Evolutionary conservation across 345 rosid species (phyloP).

Genomic region (Populus davidiana): DNA sequence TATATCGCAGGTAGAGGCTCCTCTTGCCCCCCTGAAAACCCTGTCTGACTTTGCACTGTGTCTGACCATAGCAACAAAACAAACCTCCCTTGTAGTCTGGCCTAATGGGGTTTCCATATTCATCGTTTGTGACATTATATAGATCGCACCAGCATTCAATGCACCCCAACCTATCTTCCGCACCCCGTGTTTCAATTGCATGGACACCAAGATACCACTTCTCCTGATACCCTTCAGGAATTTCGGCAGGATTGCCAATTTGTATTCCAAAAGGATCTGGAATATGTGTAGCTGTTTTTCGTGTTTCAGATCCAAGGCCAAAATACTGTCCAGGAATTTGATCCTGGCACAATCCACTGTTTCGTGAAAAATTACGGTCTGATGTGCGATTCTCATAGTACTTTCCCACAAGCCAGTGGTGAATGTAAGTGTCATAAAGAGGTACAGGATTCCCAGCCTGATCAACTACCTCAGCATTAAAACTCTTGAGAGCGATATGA

Average conservation of each 20-base stretch:
- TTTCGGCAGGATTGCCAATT: conserved; percentile 58
- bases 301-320: conserved; percentile 86
- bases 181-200: conserved; percentile 85
- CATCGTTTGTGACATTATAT: conserved; percentile 66
- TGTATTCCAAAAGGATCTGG: conserved; percentile 88
- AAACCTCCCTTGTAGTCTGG: conserved; percentile 71
- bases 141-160: conserved; percentile 71
- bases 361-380: conserved; percentile 30
- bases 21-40: conserved; percentile 55
- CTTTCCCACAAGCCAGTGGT: conserved; percentile 70
- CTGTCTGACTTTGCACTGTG: conserved; percentile 51
- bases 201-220: conserved; percentile 75
- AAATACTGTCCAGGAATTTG: conserved; percentile 46
- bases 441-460: conserved; percentile 63
- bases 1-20: conserved; percentile 57
- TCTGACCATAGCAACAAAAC: conserved; percentile 59
- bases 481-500: conserved; percentile 72
- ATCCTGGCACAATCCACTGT: conserved; percentile 63
- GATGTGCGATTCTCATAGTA: conserved; percentile 33
- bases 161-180: conserved; percentile 66
- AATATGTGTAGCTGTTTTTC: conserved; percentile 54
- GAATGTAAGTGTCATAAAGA: conserved; percentile 76
- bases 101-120: conserved; percentile 43
- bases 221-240: conserved; percentile 66
- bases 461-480: conserved; percentile 63